These are phyloP conservation scores for Cubamyces sp. DNA, from an alignment of 768 basidiomycete genomes.

Conservation along the genomic window DNA sequence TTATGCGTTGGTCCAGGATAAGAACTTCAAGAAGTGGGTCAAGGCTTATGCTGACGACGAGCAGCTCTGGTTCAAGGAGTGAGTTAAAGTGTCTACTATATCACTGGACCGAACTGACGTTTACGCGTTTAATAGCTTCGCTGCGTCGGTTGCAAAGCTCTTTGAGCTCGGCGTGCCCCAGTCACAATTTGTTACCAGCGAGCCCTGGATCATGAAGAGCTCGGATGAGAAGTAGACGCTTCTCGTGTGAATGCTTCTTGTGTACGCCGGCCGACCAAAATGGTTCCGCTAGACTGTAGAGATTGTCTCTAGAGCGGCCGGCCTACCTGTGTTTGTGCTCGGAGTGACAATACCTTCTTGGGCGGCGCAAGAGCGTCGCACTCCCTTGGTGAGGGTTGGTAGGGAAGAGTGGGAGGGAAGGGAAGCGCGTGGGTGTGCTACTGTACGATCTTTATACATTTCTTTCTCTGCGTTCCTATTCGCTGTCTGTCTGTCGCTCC, in stretches of 20 bases:
- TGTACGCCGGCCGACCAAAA: background rate
- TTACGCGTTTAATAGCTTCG: conserved; percentile 60
- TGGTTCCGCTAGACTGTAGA: conserved; percentile 19
- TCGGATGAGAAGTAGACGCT: conserved; percentile 42
- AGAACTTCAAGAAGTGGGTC: conserved; percentile 87
- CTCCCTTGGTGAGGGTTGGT: background rate
- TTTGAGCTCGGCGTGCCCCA: conserved; percentile 94
- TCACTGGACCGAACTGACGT: conserved; percentile 8
- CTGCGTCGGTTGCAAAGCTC: conserved; percentile 72
- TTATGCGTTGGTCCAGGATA: conserved; percentile 87
- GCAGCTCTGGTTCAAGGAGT: conserved; percentile 94
- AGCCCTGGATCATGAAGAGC: conserved; percentile 76
- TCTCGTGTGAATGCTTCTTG: background rate
- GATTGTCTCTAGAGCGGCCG: conserved; percentile 11
- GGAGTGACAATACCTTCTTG: too few species aligned
- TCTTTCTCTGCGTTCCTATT: background rate
- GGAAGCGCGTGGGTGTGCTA: conserved; percentile 7
- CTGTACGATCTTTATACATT: conserved; percentile 12
- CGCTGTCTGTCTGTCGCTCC: conserved; percentile 2
- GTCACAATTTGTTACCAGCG: conserved; percentile 70
- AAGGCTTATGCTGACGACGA: conserved; percentile 86
- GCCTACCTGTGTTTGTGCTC: too few species aligned
- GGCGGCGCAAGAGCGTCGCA: background rate
- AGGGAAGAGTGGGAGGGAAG: background rate
- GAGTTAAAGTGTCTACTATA: conserved; percentile 37